Evolutionary conservation across 2,329 filamentous ascomycete genomes (phyloP).

Genomic region (Ophiostoma ulmi): DNA sequence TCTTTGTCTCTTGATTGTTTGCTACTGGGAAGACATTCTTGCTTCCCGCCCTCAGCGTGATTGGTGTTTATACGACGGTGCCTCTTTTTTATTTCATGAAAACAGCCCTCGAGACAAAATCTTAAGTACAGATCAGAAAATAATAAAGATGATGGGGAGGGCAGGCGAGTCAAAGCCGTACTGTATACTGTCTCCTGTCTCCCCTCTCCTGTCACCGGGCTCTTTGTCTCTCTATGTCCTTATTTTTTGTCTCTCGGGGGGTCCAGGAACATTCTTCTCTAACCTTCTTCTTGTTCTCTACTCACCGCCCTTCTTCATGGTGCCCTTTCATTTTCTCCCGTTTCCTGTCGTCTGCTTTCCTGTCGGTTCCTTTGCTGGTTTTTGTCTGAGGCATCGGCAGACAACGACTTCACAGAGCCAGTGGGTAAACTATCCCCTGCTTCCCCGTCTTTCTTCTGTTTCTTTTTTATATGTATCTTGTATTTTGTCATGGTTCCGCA

Average conservation of each 20-base stretch:
- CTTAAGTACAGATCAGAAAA: background rate
- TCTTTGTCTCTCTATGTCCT: background rate
- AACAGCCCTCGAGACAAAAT: background rate
- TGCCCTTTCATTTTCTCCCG: background rate
- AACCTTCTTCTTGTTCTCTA: background rate
- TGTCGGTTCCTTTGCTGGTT: background rate
- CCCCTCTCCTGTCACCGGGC: background rate
- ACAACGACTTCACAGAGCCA: background rate
- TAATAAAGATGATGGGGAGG: background rate
- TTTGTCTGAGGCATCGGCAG: background rate
- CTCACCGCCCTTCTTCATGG: background rate
- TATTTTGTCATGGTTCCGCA: background rate
- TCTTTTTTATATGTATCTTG: background rate
- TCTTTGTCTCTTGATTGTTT: background rate
- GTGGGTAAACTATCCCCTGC: background rate
- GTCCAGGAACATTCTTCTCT: background rate
- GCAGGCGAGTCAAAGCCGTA: conserved; percentile 1
- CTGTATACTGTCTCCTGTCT: background rate
- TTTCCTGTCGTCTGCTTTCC: background rate
- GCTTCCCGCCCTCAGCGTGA: background rate
- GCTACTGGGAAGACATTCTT: background rate
- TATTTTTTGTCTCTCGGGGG: background rate
- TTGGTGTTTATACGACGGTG: background rate
- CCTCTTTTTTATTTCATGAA: background rate
- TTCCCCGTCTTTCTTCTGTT: background rate